These are phyloP conservation scores for Colletotrichum lindemuthianum DNA, from an alignment of 2,329 filamentous ascomycete species.

Conservation along the genomic window DNA sequence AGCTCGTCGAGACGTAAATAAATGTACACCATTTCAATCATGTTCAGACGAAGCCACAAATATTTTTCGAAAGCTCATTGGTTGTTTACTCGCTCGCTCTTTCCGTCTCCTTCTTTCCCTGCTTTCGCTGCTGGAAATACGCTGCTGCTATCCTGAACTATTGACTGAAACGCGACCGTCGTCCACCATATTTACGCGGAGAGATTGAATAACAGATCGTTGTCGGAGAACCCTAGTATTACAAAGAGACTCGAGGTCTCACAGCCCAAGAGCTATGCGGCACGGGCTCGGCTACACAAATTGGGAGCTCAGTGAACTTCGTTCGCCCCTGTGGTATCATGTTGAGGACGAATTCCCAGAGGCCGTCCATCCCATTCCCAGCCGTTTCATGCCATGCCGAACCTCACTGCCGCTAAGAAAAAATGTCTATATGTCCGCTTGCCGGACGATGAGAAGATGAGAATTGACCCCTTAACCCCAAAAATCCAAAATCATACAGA, in stretches of 20 bases:
- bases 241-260: constrained; percentile 27
- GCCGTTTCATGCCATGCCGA: constrained; percentile 21
- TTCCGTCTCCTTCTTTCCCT: constrained; percentile 1
- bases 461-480: not conserved
- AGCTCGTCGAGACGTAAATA: constrained; percentile 18
- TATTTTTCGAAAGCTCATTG: not conserved
- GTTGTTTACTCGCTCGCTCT: not conserved
- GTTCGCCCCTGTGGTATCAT: constrained; percentile 12
- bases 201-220: not conserved
- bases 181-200: not conserved
- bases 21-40: constrained; percentile 32
- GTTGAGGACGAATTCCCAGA: constrained; percentile 12
- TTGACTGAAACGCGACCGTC: not conserved
- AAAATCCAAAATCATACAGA: constrained; percentile 13
- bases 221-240: constrained; percentile 23
- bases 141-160: not conserved
- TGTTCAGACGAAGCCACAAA: constrained; percentile 34
- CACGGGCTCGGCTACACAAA: constrained; percentile 12
- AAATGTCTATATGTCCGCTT: constrained; percentile 28
- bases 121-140: constrained; percentile 1
- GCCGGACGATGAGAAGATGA: constrained; percentile 14
- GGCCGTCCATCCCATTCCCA: constrained; percentile 18
- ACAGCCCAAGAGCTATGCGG: constrained; percentile 20
- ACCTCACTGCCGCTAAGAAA: constrained; percentile 16
- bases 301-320: constrained; percentile 10